Evolutionary conservation across 306 rosid species (phyloP).

Genomic region (Ziziphus jujuba): DNA sequence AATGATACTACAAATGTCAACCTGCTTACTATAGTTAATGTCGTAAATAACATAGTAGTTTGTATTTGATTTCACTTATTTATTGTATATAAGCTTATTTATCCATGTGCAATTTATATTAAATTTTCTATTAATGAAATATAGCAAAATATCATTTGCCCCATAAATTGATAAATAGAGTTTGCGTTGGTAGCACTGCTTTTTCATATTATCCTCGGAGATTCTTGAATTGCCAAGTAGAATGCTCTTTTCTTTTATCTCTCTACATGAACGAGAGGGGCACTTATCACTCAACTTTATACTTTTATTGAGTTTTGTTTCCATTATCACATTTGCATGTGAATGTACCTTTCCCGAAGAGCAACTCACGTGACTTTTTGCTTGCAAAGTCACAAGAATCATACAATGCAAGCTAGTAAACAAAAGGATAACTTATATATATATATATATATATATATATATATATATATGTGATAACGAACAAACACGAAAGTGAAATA

Average conservation of each 20-base stretch:
- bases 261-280: conserved; percentile 48
- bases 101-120: no score
- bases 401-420: conserved; percentile 17
- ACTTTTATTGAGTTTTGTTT: conserved; percentile 62
- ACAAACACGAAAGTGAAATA: no score
- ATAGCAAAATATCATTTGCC: no score
- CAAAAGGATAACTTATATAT: conserved; percentile 12
- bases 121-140: no score
- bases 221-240: conserved; percentile 50
- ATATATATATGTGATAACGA: no score
- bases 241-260: conserved; percentile 31
- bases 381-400: conserved; percentile 64
- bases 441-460: not conserved
- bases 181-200: no score
- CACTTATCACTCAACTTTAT: conserved; percentile 65
- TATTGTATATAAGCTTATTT: no score
- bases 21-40: no score
- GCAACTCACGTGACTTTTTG: conserved; percentile 86
- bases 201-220: not conserved
- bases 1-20: no score
- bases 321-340: conserved; percentile 69
- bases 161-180: no score
- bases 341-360: conserved; percentile 96
- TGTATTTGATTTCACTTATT: no score
- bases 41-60: no score